phyloP scores from a whole-genome alignment of 2,329 filamentous ascomycete species.

The Monilinia aucupariae region DNA sequence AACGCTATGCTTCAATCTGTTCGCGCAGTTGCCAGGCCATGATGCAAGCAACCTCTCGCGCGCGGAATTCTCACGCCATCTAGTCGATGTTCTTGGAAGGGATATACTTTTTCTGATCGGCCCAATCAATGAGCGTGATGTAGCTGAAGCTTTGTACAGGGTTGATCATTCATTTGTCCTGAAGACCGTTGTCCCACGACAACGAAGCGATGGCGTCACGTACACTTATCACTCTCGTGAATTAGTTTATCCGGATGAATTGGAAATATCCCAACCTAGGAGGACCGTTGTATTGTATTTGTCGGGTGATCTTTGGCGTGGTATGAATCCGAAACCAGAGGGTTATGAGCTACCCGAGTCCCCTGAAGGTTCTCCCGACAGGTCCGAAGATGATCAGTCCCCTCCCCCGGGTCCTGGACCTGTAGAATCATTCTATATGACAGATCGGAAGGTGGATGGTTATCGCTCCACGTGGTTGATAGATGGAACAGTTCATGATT shows the following conservation, averaged over 20 bases:
- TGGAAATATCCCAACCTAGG: background rate
- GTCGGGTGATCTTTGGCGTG: background rate
- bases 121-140: background rate
- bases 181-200: background rate
- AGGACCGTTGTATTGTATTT: background rate
- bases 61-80: background rate
- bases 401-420: background rate
- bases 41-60: background rate
- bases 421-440: background rate
- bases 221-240: background rate
- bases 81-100: background rate
- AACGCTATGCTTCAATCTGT: background rate
- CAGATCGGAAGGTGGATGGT: background rate
- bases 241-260: background rate
- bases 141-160: background rate
- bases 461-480: background rate
- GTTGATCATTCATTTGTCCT: background rate
- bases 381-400: background rate
- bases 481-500: background rate
- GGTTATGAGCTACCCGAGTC: background rate
- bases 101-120: background rate
- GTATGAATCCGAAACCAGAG: background rate
- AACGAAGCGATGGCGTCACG: background rate
- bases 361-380: background rate
- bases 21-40: background rate